A percentile compares a stretch with the other conserved stretches of the same genome.
phyloP scores from a whole-genome alignment of 2,329 filamentous ascomycete genomes.

The Botrytis cinerea region DNA sequence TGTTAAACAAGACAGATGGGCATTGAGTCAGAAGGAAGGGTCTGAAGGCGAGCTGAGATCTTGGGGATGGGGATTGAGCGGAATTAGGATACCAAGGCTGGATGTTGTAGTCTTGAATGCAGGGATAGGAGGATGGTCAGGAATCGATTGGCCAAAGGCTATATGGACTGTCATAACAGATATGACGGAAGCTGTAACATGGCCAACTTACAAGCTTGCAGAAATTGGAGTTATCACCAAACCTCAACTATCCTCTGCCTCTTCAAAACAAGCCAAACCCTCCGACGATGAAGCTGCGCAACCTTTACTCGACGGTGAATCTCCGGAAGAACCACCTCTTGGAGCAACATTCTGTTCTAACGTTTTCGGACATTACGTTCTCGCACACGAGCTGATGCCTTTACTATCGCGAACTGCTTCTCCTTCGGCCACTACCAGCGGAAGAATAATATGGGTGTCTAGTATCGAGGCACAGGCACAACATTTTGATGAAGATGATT shows the following conservation, averaged over 20 bases:
- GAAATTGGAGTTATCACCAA: constrained; percentile 54
- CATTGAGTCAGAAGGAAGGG: constrained; percentile 51
- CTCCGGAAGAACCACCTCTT: constrained; percentile 57
- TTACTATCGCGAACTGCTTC: constrained; percentile 54
- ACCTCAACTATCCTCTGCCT: constrained; percentile 48
- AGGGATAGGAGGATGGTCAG: constrained; percentile 82
- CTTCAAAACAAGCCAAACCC: neutral
- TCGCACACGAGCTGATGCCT: constrained; percentile 77
- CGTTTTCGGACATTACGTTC: constrained; percentile 91
- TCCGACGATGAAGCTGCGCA: constrained; percentile 37
- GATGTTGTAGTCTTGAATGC: constrained; percentile 85
- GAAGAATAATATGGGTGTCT: constrained; percentile 76
- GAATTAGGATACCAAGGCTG: constrained; percentile 65
- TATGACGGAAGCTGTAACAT: constrained; percentile 68
- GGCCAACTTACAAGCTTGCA: constrained; percentile 74
- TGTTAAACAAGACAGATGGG: constrained; percentile 39
- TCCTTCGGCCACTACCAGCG: constrained; percentile 32
- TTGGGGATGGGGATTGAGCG: constrained; percentile 42
- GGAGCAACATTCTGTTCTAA: constrained; percentile 89
- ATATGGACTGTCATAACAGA: constrained; percentile 58
- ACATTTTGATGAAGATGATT: constrained; percentile 63
- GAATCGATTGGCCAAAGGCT: constrained; percentile 68
- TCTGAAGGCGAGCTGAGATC: constrained; percentile 52
- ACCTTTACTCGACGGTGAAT: constrained; percentile 30
- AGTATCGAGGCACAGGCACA: constrained; percentile 68